These are phyloP conservation scores for Nemania bipapillata DNA, from an alignment of 2,329 filamentous ascomycete genomes.

Conservation along the genomic window DNA sequence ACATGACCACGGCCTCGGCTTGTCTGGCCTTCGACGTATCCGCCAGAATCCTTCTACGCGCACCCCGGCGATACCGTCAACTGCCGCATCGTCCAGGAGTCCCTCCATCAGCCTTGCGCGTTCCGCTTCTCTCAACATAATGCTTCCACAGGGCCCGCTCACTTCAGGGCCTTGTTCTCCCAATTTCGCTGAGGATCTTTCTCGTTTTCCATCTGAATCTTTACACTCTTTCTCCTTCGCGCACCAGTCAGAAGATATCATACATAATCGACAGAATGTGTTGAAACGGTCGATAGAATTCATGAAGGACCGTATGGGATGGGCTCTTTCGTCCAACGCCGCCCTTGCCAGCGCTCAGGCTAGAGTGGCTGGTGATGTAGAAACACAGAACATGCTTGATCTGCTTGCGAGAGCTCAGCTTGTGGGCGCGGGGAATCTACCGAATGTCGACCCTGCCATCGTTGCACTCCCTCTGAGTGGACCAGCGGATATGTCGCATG, in stretches of 20 bases:
- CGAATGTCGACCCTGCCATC: constrained; percentile 58
- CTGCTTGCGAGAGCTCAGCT: constrained; percentile 83
- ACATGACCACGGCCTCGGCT: constrained; percentile 86
- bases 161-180: constrained; percentile 76
- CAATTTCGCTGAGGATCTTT: constrained; percentile 85
- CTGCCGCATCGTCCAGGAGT: constrained; percentile 72
- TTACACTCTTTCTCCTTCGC: constrained; percentile 98
- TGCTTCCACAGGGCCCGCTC: constrained; percentile 67
- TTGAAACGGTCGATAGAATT: constrained; percentile 95
- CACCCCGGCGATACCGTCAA: constrained; percentile 71
- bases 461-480: constrained; percentile 77
- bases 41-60: constrained; percentile 81
- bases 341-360: constrained; percentile 86
- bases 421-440: constrained; percentile 73
- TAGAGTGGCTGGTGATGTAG: constrained; percentile 81
- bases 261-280: constrained; percentile 92
- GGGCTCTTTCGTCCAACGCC: constrained; percentile 75
- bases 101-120: constrained; percentile 69
- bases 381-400: constrained; percentile 91
- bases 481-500: constrained; percentile 75
- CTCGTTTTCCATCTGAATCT: constrained; percentile 92
- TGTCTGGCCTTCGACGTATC: constrained; percentile 90
- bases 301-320: constrained; percentile 90
- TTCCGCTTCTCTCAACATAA: constrained; percentile 76
- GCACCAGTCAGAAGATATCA: constrained; percentile 89